Evolutionary conservation across 495 filamentous ascomycete species (phyloP).

Genomic region (Saxispiralis lemnorum): DNA sequence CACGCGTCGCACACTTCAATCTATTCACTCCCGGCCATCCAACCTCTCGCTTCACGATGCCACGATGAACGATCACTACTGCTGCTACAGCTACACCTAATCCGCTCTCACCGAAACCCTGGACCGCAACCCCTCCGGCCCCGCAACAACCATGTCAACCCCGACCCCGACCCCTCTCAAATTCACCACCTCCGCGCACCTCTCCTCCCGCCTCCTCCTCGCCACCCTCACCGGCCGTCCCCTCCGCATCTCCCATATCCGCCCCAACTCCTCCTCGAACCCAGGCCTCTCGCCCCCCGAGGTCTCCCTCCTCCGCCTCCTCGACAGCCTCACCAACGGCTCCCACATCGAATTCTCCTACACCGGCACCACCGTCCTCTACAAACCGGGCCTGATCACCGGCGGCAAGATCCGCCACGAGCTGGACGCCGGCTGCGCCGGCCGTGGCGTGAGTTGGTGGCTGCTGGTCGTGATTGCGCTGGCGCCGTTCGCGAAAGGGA

Average conservation of each 20-base stretch:
- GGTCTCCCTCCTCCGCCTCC: conserved; percentile 83
- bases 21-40: no score
- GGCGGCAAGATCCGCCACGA: conserved; percentile 69
- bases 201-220: conserved; percentile 72
- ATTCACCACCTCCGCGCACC: conserved; percentile 67
- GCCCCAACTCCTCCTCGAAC: conserved; percentile 60
- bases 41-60: no score
- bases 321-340: conserved; percentile 92
- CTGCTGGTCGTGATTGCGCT: conserved; percentile 74
- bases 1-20: no score
- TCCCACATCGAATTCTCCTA: conserved; percentile 83
- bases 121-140: conserved; percentile 26
- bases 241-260: conserved; percentile 83
- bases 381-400: conserved; percentile 79
- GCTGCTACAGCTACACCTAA: no score
- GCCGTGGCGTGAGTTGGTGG: conserved; percentile 78
- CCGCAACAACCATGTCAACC: conserved; percentile 1
- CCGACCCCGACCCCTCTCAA: conserved; percentile 31
- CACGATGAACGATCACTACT: no score
- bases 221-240: conserved; percentile 79
- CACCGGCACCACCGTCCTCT: conserved; percentile 80
- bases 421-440: conserved; percentile 47
- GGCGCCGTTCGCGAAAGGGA: conserved; percentile 79
- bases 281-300: conserved; percentile 84
- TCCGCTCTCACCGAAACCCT: not conserved